phyloP scores from a whole-genome alignment of 768 basidiomycete genomes.

The Cantharellus cinnabarinus region DNA sequence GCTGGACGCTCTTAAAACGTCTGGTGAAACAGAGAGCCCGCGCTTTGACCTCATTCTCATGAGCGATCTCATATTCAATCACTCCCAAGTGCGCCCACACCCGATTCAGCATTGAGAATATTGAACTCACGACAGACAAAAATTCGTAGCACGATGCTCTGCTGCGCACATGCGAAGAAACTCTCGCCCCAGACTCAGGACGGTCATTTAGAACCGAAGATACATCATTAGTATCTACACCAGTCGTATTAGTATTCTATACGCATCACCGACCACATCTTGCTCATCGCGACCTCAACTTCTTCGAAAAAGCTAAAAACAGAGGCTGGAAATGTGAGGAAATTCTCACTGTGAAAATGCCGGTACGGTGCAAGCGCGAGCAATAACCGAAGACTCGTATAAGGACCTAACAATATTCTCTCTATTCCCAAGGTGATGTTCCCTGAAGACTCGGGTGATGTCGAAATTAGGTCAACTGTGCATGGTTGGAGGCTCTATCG shows the following conservation, averaged over 20 bases:
- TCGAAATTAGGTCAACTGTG: constrained; percentile 55
- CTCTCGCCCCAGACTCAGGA: constrained; percentile 6
- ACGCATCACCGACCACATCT: constrained; percentile 75
- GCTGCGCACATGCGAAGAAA: constrained; percentile 43
- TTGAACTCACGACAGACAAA: too few relatives aligned
- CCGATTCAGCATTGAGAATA: neutral
- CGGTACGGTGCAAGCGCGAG: constrained; percentile 23
- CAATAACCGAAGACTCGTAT: neutral
- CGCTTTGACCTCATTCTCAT: constrained; percentile 68
- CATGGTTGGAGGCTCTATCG: constrained; percentile 53
- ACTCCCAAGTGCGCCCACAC: constrained; percentile 46
- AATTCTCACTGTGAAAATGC: constrained; percentile 40
- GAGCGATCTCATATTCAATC: constrained; percentile 88
- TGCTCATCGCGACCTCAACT: constrained; percentile 62
- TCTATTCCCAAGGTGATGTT: constrained; percentile 54
- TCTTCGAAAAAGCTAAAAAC: constrained; percentile 43
- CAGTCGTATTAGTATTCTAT: constrained; percentile 61
- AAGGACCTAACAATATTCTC: neutral
- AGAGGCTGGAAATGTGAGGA: constrained; percentile 56
- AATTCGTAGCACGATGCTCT: constrained; percentile 53
- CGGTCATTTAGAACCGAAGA: neutral
- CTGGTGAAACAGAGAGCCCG: neutral
- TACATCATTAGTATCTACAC: constrained; percentile 9
- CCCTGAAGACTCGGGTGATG: constrained; percentile 65
- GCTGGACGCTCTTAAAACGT: constrained; percentile 13